phyloP scores from a whole-genome alignment of 2,329 filamentous ascomycete genomes.

The Davidsoniella eucalypti region DNA sequence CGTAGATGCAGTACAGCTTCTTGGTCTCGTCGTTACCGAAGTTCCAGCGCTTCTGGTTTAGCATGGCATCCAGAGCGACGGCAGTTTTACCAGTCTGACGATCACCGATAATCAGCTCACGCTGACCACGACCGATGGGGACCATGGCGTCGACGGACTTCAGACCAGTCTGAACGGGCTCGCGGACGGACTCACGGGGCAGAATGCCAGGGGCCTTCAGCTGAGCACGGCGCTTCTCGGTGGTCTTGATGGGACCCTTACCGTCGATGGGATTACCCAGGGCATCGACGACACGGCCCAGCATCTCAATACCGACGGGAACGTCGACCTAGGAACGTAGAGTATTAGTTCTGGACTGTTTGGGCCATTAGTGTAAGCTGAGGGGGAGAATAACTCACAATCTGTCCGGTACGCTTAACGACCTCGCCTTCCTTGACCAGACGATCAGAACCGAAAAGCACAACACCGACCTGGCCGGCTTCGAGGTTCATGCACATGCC shows the following conservation, averaged over 20 bases:
- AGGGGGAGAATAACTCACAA: constrained; percentile 47
- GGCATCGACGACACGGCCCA: constrained; percentile 96
- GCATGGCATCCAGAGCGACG: constrained; percentile 91
- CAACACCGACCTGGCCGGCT: constrained; percentile 99
- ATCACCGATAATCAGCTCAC: constrained; percentile 99
- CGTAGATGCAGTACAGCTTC: constrained; percentile 99
- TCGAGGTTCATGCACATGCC: constrained; percentile 99
- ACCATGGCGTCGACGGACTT: constrained; percentile 99
- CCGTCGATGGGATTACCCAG: constrained; percentile 99
- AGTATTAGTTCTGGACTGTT: not conserved
- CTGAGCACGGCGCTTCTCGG: constrained; percentile 87
- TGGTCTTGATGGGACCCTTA: constrained; percentile 92
- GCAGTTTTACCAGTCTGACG: constrained; percentile 99
- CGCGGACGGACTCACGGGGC: constrained; percentile 89
- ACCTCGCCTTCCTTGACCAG: constrained; percentile 98
- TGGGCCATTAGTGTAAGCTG: constrained; percentile 1
- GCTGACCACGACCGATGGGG: constrained; percentile 98
- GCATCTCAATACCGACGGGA: constrained; percentile 78
- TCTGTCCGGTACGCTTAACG: constrained; percentile 98
- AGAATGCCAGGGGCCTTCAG: constrained; percentile 98
- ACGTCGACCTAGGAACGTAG: constrained; percentile 62
- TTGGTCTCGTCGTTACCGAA: constrained; percentile 67
- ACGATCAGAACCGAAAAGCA: constrained; percentile 99
- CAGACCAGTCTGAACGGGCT: constrained; percentile 98
- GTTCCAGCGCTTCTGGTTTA: constrained; percentile 99